Conservation (phyloP, 1,284 basidiomycete genomes). For the Anthracocystis setariae region DNA sequence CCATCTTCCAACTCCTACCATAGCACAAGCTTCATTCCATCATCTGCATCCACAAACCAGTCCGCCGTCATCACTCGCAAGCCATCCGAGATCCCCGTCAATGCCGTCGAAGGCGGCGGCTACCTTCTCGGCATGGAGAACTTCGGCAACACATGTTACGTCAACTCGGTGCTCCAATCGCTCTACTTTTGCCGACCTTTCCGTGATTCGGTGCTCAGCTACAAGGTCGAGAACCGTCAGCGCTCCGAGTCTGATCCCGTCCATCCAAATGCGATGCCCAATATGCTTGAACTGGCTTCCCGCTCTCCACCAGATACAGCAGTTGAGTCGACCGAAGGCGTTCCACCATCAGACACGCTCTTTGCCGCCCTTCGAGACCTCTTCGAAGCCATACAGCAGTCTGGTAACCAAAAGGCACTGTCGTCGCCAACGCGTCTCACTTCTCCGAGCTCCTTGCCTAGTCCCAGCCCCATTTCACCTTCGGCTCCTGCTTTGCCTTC, state of each 20-base stretch:
- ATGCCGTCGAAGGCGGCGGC: slow-evolving; percentile 32
- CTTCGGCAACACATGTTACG: slow-evolving; percentile 74
- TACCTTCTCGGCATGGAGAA: slow-evolving; percentile 62
- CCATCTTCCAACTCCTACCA: slow-evolving; percentile 21
- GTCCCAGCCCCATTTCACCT: slow-evolving; percentile 32
- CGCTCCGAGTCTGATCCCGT: slow-evolving; percentile 19
- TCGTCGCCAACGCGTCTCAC: slow-evolving; percentile 35
- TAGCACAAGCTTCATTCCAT: slow-evolving; percentile 47
- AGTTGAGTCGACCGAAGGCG: slow-evolving; percentile 24
- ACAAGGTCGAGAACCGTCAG: slow-evolving; percentile 18
- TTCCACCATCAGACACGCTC: slow-evolving; percentile 40
- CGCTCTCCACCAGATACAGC: slow-evolving; percentile 15
- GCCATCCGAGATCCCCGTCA: slow-evolving; percentile 38
- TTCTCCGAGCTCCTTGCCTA: slow-evolving; percentile 26
- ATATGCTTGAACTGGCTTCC: slow-evolving; percentile 11
- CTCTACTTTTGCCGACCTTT: slow-evolving; percentile 89
- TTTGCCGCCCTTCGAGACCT: slow-evolving; percentile 50
- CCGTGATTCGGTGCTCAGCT: slow-evolving; percentile 75
- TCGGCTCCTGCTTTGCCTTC: slow-evolving; percentile 8
- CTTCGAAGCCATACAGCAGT: slow-evolving; percentile 48
- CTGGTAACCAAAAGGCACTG: slow-evolving; percentile 26
- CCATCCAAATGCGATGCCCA: slow-evolving; percentile 7
- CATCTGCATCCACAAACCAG: slow-evolving; percentile 32
- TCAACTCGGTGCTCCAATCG: slow-evolving; percentile 95
- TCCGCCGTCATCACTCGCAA: slow-evolving; percentile 26